These are phyloP conservation scores for Colletotrichum orchidophilum DNA, from an alignment of 2,329 filamentous ascomycete genomes.

Conservation along the genomic window DNA sequence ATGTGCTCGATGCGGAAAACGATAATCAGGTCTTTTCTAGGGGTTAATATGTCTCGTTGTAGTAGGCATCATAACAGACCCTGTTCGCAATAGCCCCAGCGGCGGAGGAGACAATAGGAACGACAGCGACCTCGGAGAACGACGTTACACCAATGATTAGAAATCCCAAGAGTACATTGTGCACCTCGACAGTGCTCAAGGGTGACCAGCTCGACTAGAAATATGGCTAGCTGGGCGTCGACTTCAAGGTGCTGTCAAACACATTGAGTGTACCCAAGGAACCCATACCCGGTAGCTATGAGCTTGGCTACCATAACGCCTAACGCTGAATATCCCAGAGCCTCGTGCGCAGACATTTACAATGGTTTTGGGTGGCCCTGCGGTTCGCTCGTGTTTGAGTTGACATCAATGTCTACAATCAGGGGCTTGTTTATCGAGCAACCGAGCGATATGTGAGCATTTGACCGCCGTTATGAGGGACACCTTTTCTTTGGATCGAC, in stretches of 20 bases:
- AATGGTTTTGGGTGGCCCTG: not conserved
- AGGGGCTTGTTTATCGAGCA: not conserved
- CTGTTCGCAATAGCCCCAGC: not conserved
- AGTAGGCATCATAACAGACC: not conserved
- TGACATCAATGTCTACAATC: not conserved
- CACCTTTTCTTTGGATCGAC: not conserved
- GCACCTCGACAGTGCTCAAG: not conserved
- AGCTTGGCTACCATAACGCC: not conserved
- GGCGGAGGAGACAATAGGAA: not conserved
- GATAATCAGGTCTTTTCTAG: conserved; percentile 38
- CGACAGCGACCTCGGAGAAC: not conserved
- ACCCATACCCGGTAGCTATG: not conserved
- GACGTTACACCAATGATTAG: not conserved
- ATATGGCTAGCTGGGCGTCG: not conserved
- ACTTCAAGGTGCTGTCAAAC: not conserved
- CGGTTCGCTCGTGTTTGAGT: not conserved
- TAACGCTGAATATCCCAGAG: not conserved
- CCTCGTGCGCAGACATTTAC: not conserved
- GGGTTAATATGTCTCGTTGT: not conserved
- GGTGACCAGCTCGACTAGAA: not conserved
- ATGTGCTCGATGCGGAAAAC: conserved; percentile 42
- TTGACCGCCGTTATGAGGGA: not conserved
- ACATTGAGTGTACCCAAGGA: not conserved
- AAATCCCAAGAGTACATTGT: not conserved
- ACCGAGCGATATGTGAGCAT: not conserved